A percentile compares a stretch with the other conserved stretches of the same genome.
These are phyloP conservation scores for Cerrena zonata DNA, from an alignment of 1,284 basidiomycete genomes.

Conservation along the genomic window DNA sequence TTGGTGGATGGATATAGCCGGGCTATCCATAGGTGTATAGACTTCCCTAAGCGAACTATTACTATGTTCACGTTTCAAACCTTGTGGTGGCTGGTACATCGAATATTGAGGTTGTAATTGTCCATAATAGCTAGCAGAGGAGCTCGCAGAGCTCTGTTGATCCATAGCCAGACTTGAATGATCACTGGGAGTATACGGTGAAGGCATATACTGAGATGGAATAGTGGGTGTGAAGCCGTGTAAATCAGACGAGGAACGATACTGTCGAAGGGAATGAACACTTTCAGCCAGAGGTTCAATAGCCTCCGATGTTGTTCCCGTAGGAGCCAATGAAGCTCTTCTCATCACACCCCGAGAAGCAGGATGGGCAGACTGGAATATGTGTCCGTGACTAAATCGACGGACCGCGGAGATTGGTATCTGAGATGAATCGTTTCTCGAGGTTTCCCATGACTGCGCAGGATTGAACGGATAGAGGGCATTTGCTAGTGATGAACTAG, in stretches of 20 bases:
- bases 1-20: background rate
- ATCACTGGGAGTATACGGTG: background rate
- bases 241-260: background rate
- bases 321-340: background rate
- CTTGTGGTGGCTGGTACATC: background rate
- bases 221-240: no score
- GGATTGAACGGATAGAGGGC: constrained; percentile 1
- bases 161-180: background rate
- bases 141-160: background rate
- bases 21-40: background rate
- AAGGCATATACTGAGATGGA: background rate
- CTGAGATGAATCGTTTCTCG: background rate
- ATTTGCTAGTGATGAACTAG: background rate
- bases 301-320: background rate
- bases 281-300: background rate
- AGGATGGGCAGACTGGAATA: background rate
- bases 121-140: background rate
- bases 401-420: no score
- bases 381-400: background rate
- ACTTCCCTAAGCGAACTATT: background rate
- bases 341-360: background rate
- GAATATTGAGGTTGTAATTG: background rate
- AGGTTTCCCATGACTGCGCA: background rate
- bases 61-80: background rate
- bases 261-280: no score